A percentile compares a stretch with the other conserved stretches of the same genome.
Evolutionary conservation across 306 rosid species (phyloP).

Genomic region (Quercus robur): DNA sequence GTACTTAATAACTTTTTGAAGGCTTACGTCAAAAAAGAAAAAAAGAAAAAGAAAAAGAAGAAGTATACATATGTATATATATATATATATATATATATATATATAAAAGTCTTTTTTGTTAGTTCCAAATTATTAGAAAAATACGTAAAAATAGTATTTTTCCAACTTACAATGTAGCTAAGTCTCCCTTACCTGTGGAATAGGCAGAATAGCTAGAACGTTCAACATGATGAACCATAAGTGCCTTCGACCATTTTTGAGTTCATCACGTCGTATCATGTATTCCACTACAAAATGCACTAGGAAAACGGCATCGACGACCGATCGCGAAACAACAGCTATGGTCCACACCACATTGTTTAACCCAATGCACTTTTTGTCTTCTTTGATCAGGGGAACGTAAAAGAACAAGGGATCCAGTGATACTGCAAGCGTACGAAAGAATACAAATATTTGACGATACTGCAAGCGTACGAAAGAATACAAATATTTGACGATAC

Average conservation of each 20-base stretch:
- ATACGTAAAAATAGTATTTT: too few relatives aligned
- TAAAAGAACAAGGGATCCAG: constrained; percentile 22
- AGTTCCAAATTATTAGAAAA: neutral
- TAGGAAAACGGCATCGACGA: constrained; percentile 71
- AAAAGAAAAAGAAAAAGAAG: too few relatives aligned
- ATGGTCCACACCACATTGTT: constrained; percentile 66
- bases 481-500: constrained; percentile 85
- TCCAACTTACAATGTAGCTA: too few relatives aligned
- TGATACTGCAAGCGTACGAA: constrained; percentile 76
- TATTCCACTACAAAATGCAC: constrained; percentile 75
- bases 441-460: constrained; percentile 83
- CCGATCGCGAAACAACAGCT: constrained; percentile 74
- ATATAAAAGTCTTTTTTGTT: too few relatives aligned
- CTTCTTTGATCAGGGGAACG: constrained; percentile 68
- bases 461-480: constrained; percentile 74
- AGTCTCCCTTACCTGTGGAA: constrained; percentile 64
- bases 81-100: too few relatives aligned
- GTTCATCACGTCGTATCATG: too few relatives aligned
- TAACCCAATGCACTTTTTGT: constrained; percentile 58
- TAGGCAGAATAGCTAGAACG: constrained; percentile 29
- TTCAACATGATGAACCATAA: constrained; percentile 63
- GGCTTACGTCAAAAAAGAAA: too few relatives aligned
- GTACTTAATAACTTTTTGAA: too few relatives aligned
- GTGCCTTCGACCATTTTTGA: constrained; percentile 49
- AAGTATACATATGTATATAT: too few relatives aligned